phyloP scores from a whole-genome alignment of 306 rosid genomes.

The Rosa persica region DNA sequence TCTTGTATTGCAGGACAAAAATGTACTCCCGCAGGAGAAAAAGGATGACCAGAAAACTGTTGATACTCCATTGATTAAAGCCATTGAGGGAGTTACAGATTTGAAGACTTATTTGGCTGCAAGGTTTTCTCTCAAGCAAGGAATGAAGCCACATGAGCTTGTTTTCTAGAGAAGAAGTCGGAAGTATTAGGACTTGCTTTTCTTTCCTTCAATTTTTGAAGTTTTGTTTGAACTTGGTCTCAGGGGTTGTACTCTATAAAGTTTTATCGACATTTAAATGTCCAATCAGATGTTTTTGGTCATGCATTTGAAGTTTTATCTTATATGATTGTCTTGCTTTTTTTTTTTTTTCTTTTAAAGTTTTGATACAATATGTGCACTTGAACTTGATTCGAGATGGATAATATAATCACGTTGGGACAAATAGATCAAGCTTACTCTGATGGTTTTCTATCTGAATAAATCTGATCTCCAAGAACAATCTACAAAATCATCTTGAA shows the following conservation, averaged over 20 bases:
- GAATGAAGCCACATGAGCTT: conserved; percentile 15
- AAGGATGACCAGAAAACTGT: conserved; percentile 9
- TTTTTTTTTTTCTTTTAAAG: not conserved
- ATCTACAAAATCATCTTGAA: not conserved
- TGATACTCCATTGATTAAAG: conserved; percentile 2
- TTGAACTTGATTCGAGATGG: too few relatives aligned
- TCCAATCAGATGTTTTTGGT: not conserved
- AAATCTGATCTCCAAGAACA: not conserved
- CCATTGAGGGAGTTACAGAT: not conserved
- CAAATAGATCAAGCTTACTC: too few relatives aligned
- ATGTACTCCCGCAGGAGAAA: not conserved
- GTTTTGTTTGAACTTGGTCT: not conserved
- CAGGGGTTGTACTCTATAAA: not conserved
- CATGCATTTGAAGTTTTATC: not conserved
- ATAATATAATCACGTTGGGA: too few relatives aligned
- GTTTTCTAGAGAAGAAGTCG: not conserved
- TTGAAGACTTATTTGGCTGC: conserved; percentile 10
- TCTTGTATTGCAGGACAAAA: not conserved
- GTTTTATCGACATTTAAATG: not conserved
- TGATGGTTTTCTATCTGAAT: not conserved
- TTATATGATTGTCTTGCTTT: not conserved
- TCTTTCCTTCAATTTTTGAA: not conserved
- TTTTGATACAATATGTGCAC: not conserved
- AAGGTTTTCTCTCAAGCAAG: conserved; percentile 13
- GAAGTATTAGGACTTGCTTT: not conserved